These are phyloP conservation scores for Gracilariopsis chorda DNA, from an alignment of 23 red algal genomes.

Conservation along the genomic window DNA sequence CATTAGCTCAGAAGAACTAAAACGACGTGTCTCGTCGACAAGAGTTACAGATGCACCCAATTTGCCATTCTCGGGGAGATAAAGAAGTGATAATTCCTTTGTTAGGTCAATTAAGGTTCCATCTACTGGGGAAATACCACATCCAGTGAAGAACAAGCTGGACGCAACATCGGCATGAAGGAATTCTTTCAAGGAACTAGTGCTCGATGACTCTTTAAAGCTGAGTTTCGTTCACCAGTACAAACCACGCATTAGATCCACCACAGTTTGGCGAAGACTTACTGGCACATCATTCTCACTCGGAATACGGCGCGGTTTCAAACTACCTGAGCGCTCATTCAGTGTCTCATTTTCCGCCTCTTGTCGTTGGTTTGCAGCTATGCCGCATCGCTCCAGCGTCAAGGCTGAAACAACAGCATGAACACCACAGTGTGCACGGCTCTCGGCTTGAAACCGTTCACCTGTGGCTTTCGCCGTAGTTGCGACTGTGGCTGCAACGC, in stretches of 20 bases:
- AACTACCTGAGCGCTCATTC: neutral
- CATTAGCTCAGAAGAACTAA: slow-evolving; percentile 23
- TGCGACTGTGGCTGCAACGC: slow-evolving; percentile 5
- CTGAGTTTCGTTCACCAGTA: slow-evolving; percentile 17
- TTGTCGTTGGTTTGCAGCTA: neutral
- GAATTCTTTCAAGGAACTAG: neutral
- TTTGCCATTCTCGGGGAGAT: neutral
- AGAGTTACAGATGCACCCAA: neutral
- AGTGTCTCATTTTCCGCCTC: neutral
- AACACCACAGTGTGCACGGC: slow-evolving; percentile 26
- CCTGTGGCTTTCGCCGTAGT: slow-evolving; percentile 36
- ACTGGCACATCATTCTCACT: neutral
- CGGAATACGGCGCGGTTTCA: neutral
- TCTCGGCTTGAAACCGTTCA: slow-evolving; percentile 44
- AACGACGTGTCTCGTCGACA: slow-evolving; percentile 23
- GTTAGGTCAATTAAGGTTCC: slow-evolving; percentile 18
- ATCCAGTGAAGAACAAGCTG: slow-evolving; percentile 14
- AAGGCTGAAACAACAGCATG: neutral
- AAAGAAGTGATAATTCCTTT: neutral
- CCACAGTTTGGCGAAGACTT: neutral
- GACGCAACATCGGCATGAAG: slow-evolving; percentile 30
- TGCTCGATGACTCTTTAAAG: slow-evolving; percentile 15
- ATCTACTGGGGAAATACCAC: slow-evolving; percentile 32
- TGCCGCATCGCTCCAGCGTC: neutral
- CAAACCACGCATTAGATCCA: neutral